Base-by-base conservation (phyloP, 805 yeast species). In the Komagataella kurtzmanii region DNA sequence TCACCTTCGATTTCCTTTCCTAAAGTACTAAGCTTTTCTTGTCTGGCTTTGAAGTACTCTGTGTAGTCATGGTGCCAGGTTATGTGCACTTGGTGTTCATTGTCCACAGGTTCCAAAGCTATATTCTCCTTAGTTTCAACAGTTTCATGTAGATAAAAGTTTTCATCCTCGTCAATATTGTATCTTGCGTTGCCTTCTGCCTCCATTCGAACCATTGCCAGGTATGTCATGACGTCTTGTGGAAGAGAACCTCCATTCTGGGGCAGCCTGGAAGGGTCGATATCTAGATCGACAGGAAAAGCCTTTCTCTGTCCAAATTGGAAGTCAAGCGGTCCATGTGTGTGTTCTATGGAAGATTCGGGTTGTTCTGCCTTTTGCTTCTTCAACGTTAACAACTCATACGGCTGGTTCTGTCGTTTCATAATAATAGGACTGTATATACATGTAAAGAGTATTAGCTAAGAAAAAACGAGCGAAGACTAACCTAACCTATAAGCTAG, bases 221-320 rank as follows among this genome's bases (percentile, higher is more conserved):
- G 52, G 54, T 68, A 68, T 44, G 63, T 59, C 18, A 59, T 53
- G 2, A 63, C 72, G 47, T 57, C 62, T 8, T 51, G 43, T 7
- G 47, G 47, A 18, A 45, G 21, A 45, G n/a, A n/a, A 30, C 40
- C 6, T 14, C n/a, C 40, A 30, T 30, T 5, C 10, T 30, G 12
- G 2, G 66, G 65, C 0, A 49, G 24, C 24, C 53, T 50, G 2
- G 24, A 30, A 3, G 54, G 48, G 49, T 64, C 62, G 3, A 58
- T 52, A 10, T 17, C 46, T 7, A 67, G 51, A 1, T 51, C 45
- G 7, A 67, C 51, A 0, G 71, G 71, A 43, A 67, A 67, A 14
- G 69, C 71, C 44, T 66, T 51, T 44, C 66, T 49, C 52, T 67
- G 71, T 0, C 71, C 71, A 56, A 66, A 67, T 12, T 59, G 47